phyloP scores from a whole-genome alignment of 352 stramenopile genomes.

The Globisporangium apiculatum region DNA sequence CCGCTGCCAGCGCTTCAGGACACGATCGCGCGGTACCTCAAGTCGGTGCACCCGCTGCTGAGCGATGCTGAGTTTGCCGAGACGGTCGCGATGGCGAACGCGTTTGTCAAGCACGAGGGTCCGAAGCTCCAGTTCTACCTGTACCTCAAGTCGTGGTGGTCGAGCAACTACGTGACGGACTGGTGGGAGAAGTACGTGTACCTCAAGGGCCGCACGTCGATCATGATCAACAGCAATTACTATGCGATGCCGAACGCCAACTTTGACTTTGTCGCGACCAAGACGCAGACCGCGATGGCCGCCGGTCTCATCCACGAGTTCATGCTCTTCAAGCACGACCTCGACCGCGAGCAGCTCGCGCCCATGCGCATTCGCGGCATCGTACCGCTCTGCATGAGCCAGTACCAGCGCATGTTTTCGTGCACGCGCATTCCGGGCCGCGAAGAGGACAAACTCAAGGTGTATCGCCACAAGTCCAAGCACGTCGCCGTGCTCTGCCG shows the following conservation, averaged over 20 bases:
- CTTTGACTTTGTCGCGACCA: slow-evolving; percentile 50
- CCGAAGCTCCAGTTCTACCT: slow-evolving; percentile 88
- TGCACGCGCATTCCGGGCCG: slow-evolving; percentile 84
- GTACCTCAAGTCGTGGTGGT: slow-evolving; percentile 87
- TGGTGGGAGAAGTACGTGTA: slow-evolving; percentile 91
- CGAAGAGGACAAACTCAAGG: slow-evolving; percentile 77
- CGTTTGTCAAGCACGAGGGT: slow-evolving; percentile 87
- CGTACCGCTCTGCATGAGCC: slow-evolving; percentile 87
- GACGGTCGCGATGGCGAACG: slow-evolving; percentile 71
- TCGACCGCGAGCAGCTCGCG: slow-evolving; percentile 78
- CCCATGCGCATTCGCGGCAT: slow-evolving; percentile 80
- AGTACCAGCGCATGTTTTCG: slow-evolving; percentile 87
- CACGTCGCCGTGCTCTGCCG: slow-evolving; percentile 85
- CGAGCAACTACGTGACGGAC: slow-evolving; percentile 87
- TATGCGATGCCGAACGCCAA: slow-evolving; percentile 75
- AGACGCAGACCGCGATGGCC: slow-evolving; percentile 54
- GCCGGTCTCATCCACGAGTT: slow-evolving; percentile 72
- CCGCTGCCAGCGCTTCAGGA: slow-evolving; percentile 91
- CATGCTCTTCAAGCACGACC: slow-evolving; percentile 81
- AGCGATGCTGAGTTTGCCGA: slow-evolving; percentile 82
- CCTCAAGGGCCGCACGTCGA: slow-evolving; percentile 76
- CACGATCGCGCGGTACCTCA: slow-evolving; percentile 88
- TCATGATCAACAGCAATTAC: slow-evolving; percentile 93
- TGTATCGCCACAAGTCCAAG: slow-evolving; percentile 69
- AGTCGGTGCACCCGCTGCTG: slow-evolving; percentile 90